phyloP scores from a whole-genome alignment of 805 yeast genomes.

The Kuraishia capsulata region DNA sequence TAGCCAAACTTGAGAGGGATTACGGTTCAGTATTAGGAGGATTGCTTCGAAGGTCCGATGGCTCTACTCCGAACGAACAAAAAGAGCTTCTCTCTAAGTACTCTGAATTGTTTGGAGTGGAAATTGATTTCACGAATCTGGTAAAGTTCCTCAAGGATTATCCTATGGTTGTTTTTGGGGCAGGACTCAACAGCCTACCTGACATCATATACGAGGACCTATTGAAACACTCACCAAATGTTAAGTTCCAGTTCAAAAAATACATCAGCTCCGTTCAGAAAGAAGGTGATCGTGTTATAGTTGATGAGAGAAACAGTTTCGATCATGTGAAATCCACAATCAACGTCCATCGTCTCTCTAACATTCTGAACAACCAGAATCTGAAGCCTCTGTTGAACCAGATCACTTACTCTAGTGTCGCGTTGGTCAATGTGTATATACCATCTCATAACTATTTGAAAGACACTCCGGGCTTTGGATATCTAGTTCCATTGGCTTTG shows the following conservation, averaged over 20 bases:
- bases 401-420: conserved; percentile 37
- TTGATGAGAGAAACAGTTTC: conserved; percentile 14
- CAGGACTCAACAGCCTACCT: conserved; percentile 51
- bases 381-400: conserved; percentile 9
- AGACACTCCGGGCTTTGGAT: conserved; percentile 65
- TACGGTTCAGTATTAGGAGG: conserved; percentile 51
- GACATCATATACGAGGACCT: conserved; percentile 23
- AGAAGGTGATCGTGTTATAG: conserved; percentile 2
- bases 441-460: conserved; percentile 33
- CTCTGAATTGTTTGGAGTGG: conserved; percentile 27
- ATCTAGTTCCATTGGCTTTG: conserved; percentile 57
- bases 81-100: conserved; percentile 17
- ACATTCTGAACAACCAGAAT: conserved; percentile 14
- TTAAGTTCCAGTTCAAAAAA: conserved; percentile 10
- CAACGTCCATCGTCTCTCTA: conserved; percentile 30
- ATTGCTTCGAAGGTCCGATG: conserved; percentile 22
- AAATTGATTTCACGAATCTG: conserved; percentile 27
- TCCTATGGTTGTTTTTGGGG: conserved; percentile 52
- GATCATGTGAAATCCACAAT: conserved; percentile 58
- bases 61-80: conserved; percentile 2
- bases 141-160: conserved; percentile 32
- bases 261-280: conserved; percentile 10
- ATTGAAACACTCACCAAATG: conserved; percentile 26
- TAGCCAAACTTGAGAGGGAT: conserved; percentile 49
- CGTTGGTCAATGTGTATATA: conserved; percentile 61